Evolutionary conservation across 1,139 yeast genomes (phyloP).

Genomic region (Torulaspora globosa): DNA sequence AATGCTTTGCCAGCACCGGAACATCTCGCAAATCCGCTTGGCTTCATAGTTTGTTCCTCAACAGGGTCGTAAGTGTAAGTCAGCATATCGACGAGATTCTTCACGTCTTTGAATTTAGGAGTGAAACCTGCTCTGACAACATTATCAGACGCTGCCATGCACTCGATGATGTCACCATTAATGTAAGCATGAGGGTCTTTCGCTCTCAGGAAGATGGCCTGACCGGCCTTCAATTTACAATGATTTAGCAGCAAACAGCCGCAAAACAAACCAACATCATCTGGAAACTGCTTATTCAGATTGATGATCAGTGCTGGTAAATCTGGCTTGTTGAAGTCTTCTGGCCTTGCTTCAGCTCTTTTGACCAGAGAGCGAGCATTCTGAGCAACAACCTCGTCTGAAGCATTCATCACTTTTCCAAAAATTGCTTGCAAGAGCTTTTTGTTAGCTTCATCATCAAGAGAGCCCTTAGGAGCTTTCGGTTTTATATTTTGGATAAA

Average conservation of each 20-base stretch:
- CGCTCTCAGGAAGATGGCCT: slow-evolving; percentile 94
- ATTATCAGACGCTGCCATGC: slow-evolving; percentile 99
- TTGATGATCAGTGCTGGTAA: slow-evolving; percentile 71
- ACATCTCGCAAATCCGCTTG: slow-evolving; percentile 57
- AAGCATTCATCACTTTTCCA: slow-evolving; percentile 75
- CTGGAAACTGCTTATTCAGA: slow-evolving; percentile 82
- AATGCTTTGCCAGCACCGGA: slow-evolving; percentile 62
- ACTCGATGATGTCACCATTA: slow-evolving; percentile 93
- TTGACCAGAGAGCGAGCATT: slow-evolving; percentile 59
- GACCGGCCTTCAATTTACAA: slow-evolving; percentile 78
- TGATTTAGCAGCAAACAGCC: slow-evolving; percentile 91
- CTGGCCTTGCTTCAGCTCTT: slow-evolving; percentile 55
- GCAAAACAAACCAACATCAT: slow-evolving; percentile 91
- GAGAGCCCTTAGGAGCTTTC: slow-evolving; percentile 44
- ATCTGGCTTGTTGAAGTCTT: slow-evolving; percentile 41
- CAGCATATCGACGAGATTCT: slow-evolving; percentile 82
- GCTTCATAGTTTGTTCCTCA: slow-evolving; percentile 86
- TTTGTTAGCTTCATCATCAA: slow-evolving; percentile 52
- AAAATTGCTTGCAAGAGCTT: slow-evolving; percentile 69
- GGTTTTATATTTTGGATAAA: slow-evolving; percentile 51
- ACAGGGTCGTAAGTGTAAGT: slow-evolving; percentile 88
- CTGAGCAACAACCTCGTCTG: slow-evolving; percentile 49
- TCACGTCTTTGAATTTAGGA: slow-evolving; percentile 94
- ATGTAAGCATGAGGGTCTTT: slow-evolving; percentile 98
- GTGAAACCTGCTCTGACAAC: slow-evolving; percentile 98